Evolutionary conservation across 805 yeast species (phyloP), one percentile per base, ranked within the genome.

Genomic region (Yamadazyma takamatsuzukensis): DNA sequence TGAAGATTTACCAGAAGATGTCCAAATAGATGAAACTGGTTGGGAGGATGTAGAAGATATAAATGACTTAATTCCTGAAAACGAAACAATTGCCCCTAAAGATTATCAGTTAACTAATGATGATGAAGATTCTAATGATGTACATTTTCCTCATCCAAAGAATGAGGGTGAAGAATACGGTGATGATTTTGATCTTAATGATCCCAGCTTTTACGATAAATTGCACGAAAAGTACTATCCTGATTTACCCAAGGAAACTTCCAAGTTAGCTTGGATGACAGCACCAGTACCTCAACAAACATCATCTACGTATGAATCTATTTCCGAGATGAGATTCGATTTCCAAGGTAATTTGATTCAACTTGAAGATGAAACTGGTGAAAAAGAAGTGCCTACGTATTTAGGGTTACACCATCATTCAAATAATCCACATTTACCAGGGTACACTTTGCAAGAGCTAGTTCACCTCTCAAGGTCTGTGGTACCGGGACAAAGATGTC

Each of bases 331-430:
- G 52, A 64, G 99, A 41, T 93, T 93, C 51, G 97, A 90, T 50
- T 88, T 93, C 57, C 68, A 77, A 31, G 98, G 97, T 8, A 68
- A 84, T 45, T 55, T 93, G 39, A 67, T 93, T 3, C 68, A 76
- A 30, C 64, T 77, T 18, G 54, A 61, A 11, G 37, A 59, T 1
- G 56, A 57, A 15, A 40, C 38, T 5, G 34, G 39, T 11, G 33
- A 36, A 6, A 40, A 41, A 8, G 56, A 56, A 6, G 56, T 75
- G 5, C 77, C 83, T 2, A 68, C 80, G 0, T 63, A 68, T 24
- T 52, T 72, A 24, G 98, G 96, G 0, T 70, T 93, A 16, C 96
- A 87, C 49, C 97, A 93, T 54, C 99, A 93, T 56, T 73, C 96
- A 0, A 86, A 82, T 8, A 78, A 82, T 29, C 96, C 97, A 0